Evolutionary conservation across 495 filamentous ascomycete species (phyloP).

Genomic region (Aspergillus sclerotiicarbonarius): DNA sequence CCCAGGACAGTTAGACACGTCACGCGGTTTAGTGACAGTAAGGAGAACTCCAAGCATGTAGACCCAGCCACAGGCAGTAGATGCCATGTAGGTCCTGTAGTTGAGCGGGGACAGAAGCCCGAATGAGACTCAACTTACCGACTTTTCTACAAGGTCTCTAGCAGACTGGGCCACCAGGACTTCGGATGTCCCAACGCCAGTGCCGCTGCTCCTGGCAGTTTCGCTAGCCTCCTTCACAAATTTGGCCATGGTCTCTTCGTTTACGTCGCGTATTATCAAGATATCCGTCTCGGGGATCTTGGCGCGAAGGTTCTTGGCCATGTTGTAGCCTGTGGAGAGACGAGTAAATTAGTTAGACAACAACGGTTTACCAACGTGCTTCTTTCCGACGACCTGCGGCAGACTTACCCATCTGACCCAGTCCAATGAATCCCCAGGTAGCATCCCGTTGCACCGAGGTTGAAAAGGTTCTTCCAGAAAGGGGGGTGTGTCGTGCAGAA

Average conservation of each 20-base stretch:
- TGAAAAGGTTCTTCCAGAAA: slow-evolving; percentile 50
- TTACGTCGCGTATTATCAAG: slow-evolving; percentile 72
- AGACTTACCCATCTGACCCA: slow-evolving; percentile 80
- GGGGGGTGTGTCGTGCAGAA: slow-evolving; percentile 17
- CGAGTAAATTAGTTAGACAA: slow-evolving; percentile 2
- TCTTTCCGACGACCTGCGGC: slow-evolving; percentile 7
- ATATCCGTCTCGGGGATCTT: slow-evolving; percentile 71
- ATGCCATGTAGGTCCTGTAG: neutral
- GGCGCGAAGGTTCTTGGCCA: slow-evolving; percentile 81
- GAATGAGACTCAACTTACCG: slow-evolving; percentile 55
- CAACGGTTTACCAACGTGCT: neutral
- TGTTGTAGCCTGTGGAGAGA: slow-evolving; percentile 61
- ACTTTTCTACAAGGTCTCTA: slow-evolving; percentile 64
- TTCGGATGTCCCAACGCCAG: slow-evolving; percentile 36
- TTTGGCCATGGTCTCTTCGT: slow-evolving; percentile 54
- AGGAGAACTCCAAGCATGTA: neutral
- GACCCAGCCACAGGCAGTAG: neutral
- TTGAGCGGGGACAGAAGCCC: neutral
- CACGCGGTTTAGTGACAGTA: neutral
- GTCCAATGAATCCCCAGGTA: slow-evolving; percentile 79
- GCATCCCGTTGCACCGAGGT: slow-evolving; percentile 52
- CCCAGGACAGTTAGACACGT: neutral
- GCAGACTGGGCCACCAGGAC: slow-evolving; percentile 59
- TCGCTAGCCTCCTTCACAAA: slow-evolving; percentile 61
- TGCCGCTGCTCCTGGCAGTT: slow-evolving; percentile 25